Evolutionary conservation across 192 early-diverging fungal species (phyloP), one percentile per base, ranked within the genome.

Genomic region (Thamnidium elegans): DNA sequence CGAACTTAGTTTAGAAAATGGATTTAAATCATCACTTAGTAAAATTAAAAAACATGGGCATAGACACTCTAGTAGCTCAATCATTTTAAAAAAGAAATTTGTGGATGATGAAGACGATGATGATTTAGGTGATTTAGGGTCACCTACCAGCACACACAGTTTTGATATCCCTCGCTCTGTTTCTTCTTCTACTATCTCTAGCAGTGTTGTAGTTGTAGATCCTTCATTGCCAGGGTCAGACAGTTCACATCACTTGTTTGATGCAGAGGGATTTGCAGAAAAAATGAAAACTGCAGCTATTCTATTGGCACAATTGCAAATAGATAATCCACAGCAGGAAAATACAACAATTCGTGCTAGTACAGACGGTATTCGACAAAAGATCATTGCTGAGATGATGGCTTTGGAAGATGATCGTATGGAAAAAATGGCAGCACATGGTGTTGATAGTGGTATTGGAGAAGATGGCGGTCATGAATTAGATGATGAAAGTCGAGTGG

Each of bases 231-330:
- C 36, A 39, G 36, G 36, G 5, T 39, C 36, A 10, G 36, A 39
- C 4, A 39, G 9, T 39, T 39, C 36, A 39, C 11, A 39, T 39
- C 32, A 31, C 3, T 30, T 39, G 3, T 56, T 56, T 47, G 70
- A 70, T 30, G 79, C 81, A 3, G 93, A 94, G 20, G 94, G 94
- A 26, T 94, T 94, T 79, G 84, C 92, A 8, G 93, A 95, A 58
- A 85, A 87, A 34, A 94, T 97, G 91, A 84, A 92, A 54, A 99
- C 94, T 1, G 96, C 95, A 1, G 95, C 95, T 13, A 88, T 99
- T 4, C 87, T 99, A 78, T 82, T 99, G 31, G 94, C 95, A n/a
- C 96, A 99, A 69, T 78, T 99, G 10, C 92, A 94, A 43, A 87
- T 92, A 8, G 26, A 56, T 13, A 45, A 50, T 11, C 45, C 54